These are phyloP conservation scores for Suillus subluteus DNA, from an alignment of 768 basidiomycete species.

Conservation along the genomic window DNA sequence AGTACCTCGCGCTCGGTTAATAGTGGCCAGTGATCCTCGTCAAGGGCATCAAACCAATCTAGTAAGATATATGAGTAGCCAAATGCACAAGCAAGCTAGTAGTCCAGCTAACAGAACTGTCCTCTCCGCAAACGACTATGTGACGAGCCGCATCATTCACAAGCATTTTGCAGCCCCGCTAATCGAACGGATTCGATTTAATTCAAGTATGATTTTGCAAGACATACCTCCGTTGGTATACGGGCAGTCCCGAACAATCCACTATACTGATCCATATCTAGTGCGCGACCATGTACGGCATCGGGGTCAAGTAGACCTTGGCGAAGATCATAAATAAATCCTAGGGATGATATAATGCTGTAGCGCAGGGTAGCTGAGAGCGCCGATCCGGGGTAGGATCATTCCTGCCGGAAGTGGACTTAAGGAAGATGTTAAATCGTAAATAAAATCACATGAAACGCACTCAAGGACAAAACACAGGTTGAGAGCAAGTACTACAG, in stretches of 20 bases:
- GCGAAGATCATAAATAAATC: constrained; percentile 93
- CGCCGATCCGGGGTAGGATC: constrained; percentile 89
- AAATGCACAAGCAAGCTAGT: background rate
- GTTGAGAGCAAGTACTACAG: constrained; percentile 93
- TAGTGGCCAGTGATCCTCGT: constrained; percentile 78
- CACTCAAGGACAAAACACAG: constrained; percentile 98
- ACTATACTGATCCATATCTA: constrained; percentile 95
- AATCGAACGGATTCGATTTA: constrained; percentile 8
- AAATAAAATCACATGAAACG: constrained; percentile 32
- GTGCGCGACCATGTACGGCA: constrained; percentile 68
- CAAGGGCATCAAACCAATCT: constrained; percentile 97
- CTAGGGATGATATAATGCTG: constrained; percentile 87
- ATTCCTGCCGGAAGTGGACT: constrained; percentile 53
- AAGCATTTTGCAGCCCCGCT: constrained; percentile 90
- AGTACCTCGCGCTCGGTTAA: constrained; percentile 89
- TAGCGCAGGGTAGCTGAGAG: constrained; percentile 85
- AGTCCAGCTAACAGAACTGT: constrained; percentile 79
- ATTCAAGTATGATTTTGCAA: background rate
- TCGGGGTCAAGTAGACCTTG: constrained; percentile 85
- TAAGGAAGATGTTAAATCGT: background rate
- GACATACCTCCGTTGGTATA: constrained; percentile 79
- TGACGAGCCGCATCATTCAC: constrained; percentile 73
- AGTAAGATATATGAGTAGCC: background rate
- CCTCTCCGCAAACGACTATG: constrained; percentile 83
- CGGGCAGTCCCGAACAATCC: constrained; percentile 89